These are phyloP conservation scores for Plenodomus biglobosus DNA, from an alignment of 2,329 filamentous ascomycete species.

Conservation along the genomic window DNA sequence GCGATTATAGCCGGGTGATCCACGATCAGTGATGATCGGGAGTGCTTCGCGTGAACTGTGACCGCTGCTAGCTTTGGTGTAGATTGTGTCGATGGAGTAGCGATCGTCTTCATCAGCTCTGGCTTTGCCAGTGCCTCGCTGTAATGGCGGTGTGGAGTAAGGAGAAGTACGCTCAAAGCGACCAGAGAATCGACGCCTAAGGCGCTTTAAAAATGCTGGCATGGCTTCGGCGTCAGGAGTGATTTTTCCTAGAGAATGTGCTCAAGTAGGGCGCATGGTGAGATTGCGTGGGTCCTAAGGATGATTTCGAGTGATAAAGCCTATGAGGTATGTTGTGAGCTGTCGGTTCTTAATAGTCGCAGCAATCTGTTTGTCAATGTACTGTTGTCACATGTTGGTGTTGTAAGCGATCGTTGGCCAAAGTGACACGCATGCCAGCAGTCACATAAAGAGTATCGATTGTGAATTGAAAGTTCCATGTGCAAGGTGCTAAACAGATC, in stretches of 20 bases:
- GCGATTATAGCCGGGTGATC: constrained; percentile 10
- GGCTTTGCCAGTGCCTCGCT: neutral
- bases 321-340: constrained; percentile 6
- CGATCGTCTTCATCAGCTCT: constrained; percentile 7
- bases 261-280: neutral
- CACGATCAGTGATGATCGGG: constrained; percentile 16
- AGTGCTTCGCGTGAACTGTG: constrained; percentile 7
- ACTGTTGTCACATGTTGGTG: constrained; percentile 4
- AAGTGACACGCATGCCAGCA: neutral
- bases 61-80: neutral
- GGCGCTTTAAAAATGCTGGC: constrained; percentile 12
- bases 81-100: neutral
- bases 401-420: constrained; percentile 1
- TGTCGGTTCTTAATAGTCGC: constrained; percentile 5
- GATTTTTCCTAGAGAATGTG: neutral
- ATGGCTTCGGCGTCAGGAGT: constrained; percentile 5
- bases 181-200: constrained; percentile 13
- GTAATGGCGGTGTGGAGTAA: constrained; percentile 1
- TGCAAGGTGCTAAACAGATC: neutral
- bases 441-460: neutral
- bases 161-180: constrained; percentile 1
- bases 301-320: neutral
- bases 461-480: neutral
- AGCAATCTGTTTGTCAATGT: constrained; percentile 14
- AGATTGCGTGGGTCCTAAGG: neutral